These are phyloP conservation scores for Penicillium herquei DNA, from an alignment of 495 filamentous ascomycete species.

Conservation along the genomic window DNA sequence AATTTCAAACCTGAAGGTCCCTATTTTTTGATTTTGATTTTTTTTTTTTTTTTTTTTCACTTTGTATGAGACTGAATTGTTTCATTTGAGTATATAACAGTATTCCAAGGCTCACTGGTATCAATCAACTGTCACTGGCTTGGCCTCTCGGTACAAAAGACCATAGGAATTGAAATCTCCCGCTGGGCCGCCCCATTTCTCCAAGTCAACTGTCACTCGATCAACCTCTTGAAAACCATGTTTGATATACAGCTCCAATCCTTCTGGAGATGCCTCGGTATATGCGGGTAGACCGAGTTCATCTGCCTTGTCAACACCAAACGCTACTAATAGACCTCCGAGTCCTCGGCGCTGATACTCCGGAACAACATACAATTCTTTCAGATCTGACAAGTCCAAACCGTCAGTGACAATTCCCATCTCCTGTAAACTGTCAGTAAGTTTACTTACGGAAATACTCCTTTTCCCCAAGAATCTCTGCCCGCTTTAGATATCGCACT, in stretches of 20 bases:
- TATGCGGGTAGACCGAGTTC: not conserved
- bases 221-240: not conserved
- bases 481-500: not conserved
- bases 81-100: too few species aligned
- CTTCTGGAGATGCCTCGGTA: not conserved
- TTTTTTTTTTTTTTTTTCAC: too few species aligned
- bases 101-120: too few species aligned
- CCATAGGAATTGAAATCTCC: not conserved
- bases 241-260: not conserved
- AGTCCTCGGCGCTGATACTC: not conserved
- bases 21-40: too few species aligned
- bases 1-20: too few species aligned
- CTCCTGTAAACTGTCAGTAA: not conserved
- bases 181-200: not conserved
- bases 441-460: not conserved
- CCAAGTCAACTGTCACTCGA: constrained; percentile 3
- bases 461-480: not conserved
- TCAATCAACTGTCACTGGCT: not conserved
- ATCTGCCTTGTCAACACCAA: constrained; percentile 1
- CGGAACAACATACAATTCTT: constrained; percentile 1
- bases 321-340: not conserved
- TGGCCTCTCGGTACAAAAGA: not conserved
- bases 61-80: too few species aligned
- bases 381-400: not conserved
- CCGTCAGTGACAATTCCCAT: not conserved